Percentiles rank a stretch among this genome's conserved stretches.
Evolutionary conservation across 768 basidiomycete genomes (phyloP).

Genomic region (Leucogyrophana mollusca): DNA sequence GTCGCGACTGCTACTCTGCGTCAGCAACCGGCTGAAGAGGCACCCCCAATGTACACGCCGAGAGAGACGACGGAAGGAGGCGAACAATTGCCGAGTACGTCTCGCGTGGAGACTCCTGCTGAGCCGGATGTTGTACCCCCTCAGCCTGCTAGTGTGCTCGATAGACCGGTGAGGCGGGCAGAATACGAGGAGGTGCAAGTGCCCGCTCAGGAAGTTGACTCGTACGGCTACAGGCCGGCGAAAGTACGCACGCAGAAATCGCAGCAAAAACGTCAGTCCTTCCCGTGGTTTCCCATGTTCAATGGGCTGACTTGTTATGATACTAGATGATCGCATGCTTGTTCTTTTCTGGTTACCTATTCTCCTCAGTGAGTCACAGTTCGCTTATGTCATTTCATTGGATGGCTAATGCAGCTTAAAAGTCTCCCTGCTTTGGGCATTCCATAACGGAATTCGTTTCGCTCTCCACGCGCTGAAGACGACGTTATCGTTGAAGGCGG

Average conservation of each 20-base stretch:
- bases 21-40: constrained; percentile 44
- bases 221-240: constrained; percentile 61
- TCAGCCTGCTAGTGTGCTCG: constrained; percentile 24
- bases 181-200: constrained; percentile 48
- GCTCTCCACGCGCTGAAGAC: constrained; percentile 49
- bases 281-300: not conserved
- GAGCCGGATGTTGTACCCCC: constrained; percentile 11
- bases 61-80: constrained; percentile 37
- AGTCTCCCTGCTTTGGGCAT: constrained; percentile 66
- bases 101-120: not conserved
- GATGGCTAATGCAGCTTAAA: constrained; percentile 4
- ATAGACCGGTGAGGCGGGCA: constrained; percentile 39
- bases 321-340: constrained; percentile 87
- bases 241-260: constrained; percentile 41
- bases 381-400: constrained; percentile 6
- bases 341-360: constrained; percentile 86
- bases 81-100: constrained; percentile 4
- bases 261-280: constrained; percentile 70
- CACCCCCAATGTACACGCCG: constrained; percentile 76
- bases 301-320: too few relatives aligned
- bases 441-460: constrained; percentile 54
- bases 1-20: constrained; percentile 46
- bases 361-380: constrained; percentile 61
- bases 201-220: constrained; percentile 66
- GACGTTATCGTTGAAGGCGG: constrained; percentile 43